These are phyloP conservation scores for Candida boleticola DNA, from an alignment of 805 yeast species.

Conservation along the genomic window DNA sequence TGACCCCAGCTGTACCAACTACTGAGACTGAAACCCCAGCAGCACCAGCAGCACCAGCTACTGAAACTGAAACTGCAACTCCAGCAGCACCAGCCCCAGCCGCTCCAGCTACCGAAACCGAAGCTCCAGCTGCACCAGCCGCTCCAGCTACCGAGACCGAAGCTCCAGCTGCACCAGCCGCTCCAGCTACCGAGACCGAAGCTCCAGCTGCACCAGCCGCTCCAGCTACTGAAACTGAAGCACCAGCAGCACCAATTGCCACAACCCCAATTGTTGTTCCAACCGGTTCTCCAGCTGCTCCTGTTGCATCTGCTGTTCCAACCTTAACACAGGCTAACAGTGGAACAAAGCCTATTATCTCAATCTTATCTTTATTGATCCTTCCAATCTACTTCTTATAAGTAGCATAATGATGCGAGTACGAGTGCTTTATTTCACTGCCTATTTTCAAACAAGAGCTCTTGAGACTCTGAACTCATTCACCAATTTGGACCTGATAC, in stretches of 20 bases:
- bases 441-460: background rate
- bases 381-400: background rate
- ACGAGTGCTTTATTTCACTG: background rate
- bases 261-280: conserved; percentile 3
- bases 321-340: background rate
- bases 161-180: background rate
- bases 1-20: conserved; percentile 5
- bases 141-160: background rate
- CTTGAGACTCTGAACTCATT: background rate
- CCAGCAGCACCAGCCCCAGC: conserved; percentile 5
- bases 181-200: background rate
- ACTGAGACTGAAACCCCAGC: conserved; percentile 12
- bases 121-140: background rate
- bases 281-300: conserved; percentile 6
- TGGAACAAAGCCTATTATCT: background rate
- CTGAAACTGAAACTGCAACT: conserved; percentile 5
- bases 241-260: conserved; percentile 1
- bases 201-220: background rate
- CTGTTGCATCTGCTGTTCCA: conserved; percentile 11
- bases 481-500: background rate
- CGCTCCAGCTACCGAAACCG: conserved; percentile 8
- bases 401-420: background rate
- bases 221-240: too few species aligned
- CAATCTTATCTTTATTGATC: background rate
- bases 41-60: conserved; percentile 5